Conservation (phyloP, 495 filamentous ascomycete genomes). For the Penicillium nucicola region DNA sequence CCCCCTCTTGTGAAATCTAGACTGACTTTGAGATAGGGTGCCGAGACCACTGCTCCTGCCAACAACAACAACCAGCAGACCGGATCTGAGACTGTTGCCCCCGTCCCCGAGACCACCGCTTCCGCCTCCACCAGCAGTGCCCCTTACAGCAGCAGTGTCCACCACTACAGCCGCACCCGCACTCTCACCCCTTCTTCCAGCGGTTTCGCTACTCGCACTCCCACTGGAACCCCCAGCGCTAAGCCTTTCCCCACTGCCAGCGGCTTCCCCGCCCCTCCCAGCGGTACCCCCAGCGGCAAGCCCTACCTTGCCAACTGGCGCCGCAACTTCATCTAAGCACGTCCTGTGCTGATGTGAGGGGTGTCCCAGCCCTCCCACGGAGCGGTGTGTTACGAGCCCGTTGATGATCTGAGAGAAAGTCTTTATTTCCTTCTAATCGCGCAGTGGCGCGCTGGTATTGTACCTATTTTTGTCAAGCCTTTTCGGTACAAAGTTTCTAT, state of each 20-base stretch:
- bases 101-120: constrained; percentile 13
- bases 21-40: constrained; percentile 10
- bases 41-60: constrained; percentile 10
- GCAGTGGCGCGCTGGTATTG: constrained; percentile 26
- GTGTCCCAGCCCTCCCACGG: neutral
- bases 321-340: constrained; percentile 25
- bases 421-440: constrained; percentile 17
- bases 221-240: constrained; percentile 36
- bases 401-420: constrained; percentile 16
- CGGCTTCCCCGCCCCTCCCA: constrained; percentile 19
- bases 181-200: constrained; percentile 19
- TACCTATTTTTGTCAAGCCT: constrained; percentile 19
- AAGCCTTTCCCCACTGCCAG: constrained; percentile 3
- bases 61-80: constrained; percentile 11
- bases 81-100: constrained; percentile 3
- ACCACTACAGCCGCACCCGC: constrained; percentile 11
- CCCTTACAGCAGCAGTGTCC: constrained; percentile 37
- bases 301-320: constrained; percentile 26
- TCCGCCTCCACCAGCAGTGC: constrained; percentile 20
- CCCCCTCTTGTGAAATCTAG: neutral
- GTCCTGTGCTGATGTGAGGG: constrained; percentile 5
- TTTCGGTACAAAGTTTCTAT: constrained; percentile 14
- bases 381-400: constrained; percentile 7
- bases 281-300: constrained; percentile 7
- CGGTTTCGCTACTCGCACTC: constrained; percentile 28